phyloP scores from a whole-genome alignment of 177 flowering plant genomes.

The Telopea speciosissima region DNA sequence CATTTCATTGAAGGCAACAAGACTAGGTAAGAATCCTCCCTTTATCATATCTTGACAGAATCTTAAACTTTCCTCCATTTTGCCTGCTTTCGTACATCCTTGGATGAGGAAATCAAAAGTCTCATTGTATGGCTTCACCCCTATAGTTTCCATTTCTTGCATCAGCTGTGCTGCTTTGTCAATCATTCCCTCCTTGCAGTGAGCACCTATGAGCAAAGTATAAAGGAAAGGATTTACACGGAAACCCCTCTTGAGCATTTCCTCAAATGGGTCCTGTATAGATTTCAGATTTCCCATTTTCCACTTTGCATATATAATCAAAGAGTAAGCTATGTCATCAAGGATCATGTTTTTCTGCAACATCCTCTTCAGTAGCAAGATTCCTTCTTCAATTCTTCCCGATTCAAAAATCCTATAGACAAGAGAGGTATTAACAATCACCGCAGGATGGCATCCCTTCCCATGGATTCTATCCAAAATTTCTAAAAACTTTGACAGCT shows the following conservation, averaged over 20 bases:
- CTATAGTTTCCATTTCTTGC: slow-evolving; percentile 51
- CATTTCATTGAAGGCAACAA: slow-evolving; percentile 50
- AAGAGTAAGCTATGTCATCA: slow-evolving; percentile 46
- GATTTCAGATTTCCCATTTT: slow-evolving; percentile 35
- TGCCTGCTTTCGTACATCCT: slow-evolving; percentile 43
- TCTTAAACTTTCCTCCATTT: slow-evolving; percentile 37
- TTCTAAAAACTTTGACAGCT: slow-evolving; percentile 41
- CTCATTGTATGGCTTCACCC: slow-evolving; percentile 60
- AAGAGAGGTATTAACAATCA: slow-evolving; percentile 63
- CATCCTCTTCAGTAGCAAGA: slow-evolving; percentile 59
- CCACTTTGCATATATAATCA: slow-evolving; percentile 49
- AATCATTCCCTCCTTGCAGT: slow-evolving; percentile 36
- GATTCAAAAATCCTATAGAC: slow-evolving; percentile 49
- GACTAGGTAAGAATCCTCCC: slow-evolving; percentile 49
- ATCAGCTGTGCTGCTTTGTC: slow-evolving; percentile 46
- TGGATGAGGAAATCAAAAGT: slow-evolving; percentile 62
- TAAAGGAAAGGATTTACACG: slow-evolving; percentile 54
- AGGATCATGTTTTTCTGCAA: slow-evolving; percentile 61
- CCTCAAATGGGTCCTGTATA: slow-evolving; percentile 46
- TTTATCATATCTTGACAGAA: slow-evolving; percentile 53
- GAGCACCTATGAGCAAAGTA: slow-evolving; percentile 54
- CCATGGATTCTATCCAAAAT: slow-evolving; percentile 57
- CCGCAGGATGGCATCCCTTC: slow-evolving; percentile 54
- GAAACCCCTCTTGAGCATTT: slow-evolving; percentile 72
- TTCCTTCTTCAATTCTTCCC: slow-evolving; percentile 48